These are phyloP conservation scores for Rhodotorula babjevae DNA, from an alignment of 768 basidiomycete species.

Conservation along the genomic window DNA sequence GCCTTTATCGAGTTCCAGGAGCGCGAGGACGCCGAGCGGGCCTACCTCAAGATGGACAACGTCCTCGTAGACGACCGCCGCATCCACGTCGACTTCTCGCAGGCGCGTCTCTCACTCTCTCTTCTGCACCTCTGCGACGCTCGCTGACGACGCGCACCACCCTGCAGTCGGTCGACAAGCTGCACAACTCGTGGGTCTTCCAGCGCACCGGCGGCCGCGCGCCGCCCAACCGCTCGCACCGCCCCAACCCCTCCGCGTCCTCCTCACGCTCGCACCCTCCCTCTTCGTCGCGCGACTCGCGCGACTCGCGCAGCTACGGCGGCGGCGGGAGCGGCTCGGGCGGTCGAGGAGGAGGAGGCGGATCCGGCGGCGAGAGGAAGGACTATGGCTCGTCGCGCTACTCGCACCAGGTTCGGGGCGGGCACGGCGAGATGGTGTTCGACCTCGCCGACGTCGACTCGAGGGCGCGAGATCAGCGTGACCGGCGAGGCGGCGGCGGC, in stretches of 20 bases:
- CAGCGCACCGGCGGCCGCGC: slow-evolving; percentile 41
- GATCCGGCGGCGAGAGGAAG: slow-evolving; percentile 58
- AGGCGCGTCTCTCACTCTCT: slow-evolving; percentile 30
- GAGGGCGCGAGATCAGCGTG: slow-evolving; percentile 3
- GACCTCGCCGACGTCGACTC: slow-evolving; percentile 55
- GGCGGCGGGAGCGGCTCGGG: slow-evolving; percentile 40
- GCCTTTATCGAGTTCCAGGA: slow-evolving; percentile 98
- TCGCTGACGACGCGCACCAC: not conserved
- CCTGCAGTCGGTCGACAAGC: slow-evolving; percentile 87
- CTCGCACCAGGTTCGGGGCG: slow-evolving; percentile 43
- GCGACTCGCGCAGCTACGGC: slow-evolving; percentile 27
- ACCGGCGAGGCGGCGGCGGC: not conserved
- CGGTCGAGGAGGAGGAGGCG: slow-evolving; percentile 28
- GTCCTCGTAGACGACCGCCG: slow-evolving; percentile 94
- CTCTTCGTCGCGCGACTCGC: slow-evolving; percentile 4
- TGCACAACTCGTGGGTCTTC: slow-evolving; percentile 67
- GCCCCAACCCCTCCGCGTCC: slow-evolving; percentile 42
- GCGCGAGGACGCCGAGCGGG: slow-evolving; percentile 89
- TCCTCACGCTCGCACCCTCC: slow-evolving; percentile 7
- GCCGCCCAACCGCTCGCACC: slow-evolving; percentile 61
- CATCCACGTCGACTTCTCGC: slow-evolving; percentile 98
- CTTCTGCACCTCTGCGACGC: too few relatives aligned
- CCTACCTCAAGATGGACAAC: slow-evolving; percentile 99
- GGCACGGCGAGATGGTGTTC: slow-evolving; percentile 52
- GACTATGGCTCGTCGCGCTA: slow-evolving; percentile 48